Conservation (phyloP, 371 early-diverging fungal species). For the Mortierella sp. region DNA sequence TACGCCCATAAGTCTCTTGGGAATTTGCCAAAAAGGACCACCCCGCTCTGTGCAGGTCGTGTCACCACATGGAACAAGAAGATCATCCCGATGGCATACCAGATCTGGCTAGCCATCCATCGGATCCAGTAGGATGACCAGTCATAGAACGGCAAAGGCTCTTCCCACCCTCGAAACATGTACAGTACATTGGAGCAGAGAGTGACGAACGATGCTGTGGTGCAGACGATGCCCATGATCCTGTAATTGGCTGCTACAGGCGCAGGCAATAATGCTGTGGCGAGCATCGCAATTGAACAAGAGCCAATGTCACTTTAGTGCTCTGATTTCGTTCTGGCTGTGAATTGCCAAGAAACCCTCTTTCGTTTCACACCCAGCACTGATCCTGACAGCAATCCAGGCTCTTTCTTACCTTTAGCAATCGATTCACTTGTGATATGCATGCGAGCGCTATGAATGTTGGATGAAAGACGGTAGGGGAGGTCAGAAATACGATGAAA, state of each 20-base stretch:
- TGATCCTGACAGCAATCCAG: too few relatives aligned
- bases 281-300: neutral
- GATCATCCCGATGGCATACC: conserved; percentile 55
- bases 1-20: conserved; percentile 43
- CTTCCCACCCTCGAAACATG: conserved; percentile 53
- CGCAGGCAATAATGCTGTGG: conserved; percentile 39
- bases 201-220: conserved; percentile 36
- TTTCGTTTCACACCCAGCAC: neutral
- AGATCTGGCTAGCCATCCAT: conserved; percentile 54
- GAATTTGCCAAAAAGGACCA: conserved; percentile 50
- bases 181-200: conserved; percentile 46
- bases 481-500: neutral
- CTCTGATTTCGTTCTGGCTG: too few relatives aligned
- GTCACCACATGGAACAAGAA: conserved; percentile 52
- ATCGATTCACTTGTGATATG: conserved; percentile 49
- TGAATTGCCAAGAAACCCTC: neutral
- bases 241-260: conserved; percentile 38
- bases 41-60: conserved; percentile 52
- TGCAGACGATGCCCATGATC: conserved; percentile 46
- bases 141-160: conserved; percentile 47
- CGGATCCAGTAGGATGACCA: conserved; percentile 43
- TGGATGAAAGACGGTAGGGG: neutral
- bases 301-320: conserved; percentile 14
- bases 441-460: conserved; percentile 33
- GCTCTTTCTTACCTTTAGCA: conserved; percentile 46